Evolutionary conservation across 192 early-diverging fungal genomes (phyloP), one percentile per base, ranked within the genome.

Genomic region (Backusella macrospora): DNA sequence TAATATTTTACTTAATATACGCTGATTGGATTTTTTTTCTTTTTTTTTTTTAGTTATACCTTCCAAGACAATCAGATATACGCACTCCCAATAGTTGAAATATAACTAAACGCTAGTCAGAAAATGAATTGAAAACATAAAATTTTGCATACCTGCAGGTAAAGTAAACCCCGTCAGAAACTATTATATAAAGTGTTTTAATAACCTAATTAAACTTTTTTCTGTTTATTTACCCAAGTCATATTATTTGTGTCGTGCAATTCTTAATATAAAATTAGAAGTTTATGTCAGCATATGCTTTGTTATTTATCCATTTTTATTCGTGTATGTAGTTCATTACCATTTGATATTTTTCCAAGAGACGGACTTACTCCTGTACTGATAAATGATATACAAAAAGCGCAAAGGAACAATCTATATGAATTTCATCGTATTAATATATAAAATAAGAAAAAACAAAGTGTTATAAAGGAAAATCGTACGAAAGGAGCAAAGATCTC

Each of bases 51-150:
- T 21, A 23, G 10, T 12, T 0, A 59, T 26, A 59, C 52, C 52
- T 59, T 59, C 52, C 52, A 26, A 59, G 52, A 12, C 52, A 59
- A 4, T 59, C 52, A 23, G 52, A 59, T 59, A 59, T 59, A 23
- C 52, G 52, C n/a, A 59, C 52, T 23, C 52, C 52, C 21, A 59
- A 21, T 23, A 59, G 8, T 12, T 59, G 52, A 59, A 59, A 59
- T 13, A 59, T 12, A 23, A 59, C 52, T 59, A 59, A 59, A 23
- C 4, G 26, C 0, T 59, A 12, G 4, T 59, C 4, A 59, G 13
- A 13, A 59, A 12, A 59, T 4, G 26, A 26, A 26, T 26, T 13
- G 10, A 23, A 59, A 59, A 55, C n/a, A 55, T 23, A 59, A 59
- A 59, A 21, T 12, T 3, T 34, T 9, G 12, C 52, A 12, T 55